Evolutionary conservation across 345 rosid genomes (phyloP), one percentile per base, ranked within the genome.

Genomic region (Eucalyptus curtisii): DNA sequence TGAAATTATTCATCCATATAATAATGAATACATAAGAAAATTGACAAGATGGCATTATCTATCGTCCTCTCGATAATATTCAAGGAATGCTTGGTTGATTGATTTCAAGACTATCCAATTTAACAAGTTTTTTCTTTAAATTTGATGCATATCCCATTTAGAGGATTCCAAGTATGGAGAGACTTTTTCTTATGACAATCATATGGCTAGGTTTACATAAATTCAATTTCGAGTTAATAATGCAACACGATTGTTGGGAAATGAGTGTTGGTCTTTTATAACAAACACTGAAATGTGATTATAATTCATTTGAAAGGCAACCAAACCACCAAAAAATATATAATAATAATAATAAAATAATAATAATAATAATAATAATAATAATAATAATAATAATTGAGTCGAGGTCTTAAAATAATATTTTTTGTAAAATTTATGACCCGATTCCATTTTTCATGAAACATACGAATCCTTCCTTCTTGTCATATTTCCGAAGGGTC

Each of bases 391-490:
- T 52, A 55, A 55, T 55, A 55, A 24, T 55, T 10, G 1, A 55
- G 61, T 55, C 12, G 6, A 0, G 61, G 27, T 55, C 61, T 55
- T 55, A 55, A 55, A 55, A 55, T 2, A 55, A 55, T 10, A 55
- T 0, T 25, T 59, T 6, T 27, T 27, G 0, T 59, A 12, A 59
- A 27, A 27, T 5, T 59, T 59, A 5, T 0, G 8, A 13, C 8
- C 4, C 0, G 0, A 11, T 30, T 12, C 4, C 8, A 30, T 61
- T 13, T 59, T 30, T 61, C 68, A 52, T 0, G 2, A 20, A 52
- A 52, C 57, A 52, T 52, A 52, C 1, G 2, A 52, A 52, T 30
- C 31, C 68, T 61, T 1, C 14, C 15, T 61, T 27, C 68, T 61
- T 0, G 17, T 27, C 31, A 27, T 61, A 30, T 6, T 61, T 27